Base-by-base conservation (phyloP, 2,329 filamentous ascomycete species). In the Orbilia oligospora region DNA sequence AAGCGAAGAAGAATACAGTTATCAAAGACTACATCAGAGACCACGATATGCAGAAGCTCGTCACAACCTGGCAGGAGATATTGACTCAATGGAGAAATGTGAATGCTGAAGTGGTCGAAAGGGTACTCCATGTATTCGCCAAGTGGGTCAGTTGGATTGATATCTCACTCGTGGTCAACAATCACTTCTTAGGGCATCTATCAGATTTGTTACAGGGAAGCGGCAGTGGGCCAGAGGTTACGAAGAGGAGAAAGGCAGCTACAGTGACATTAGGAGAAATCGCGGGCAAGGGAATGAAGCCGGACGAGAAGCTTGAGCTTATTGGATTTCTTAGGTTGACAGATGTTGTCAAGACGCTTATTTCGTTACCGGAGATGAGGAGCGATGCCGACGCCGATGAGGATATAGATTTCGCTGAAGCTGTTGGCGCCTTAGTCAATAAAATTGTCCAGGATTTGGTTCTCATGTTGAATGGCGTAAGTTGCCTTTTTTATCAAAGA, bases 61-160 rank as follows among this genome's bases (percentile, higher is more conserved):
- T 93, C 51, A 87, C 88, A 77, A 95, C 94, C 3, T 99, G 96
- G 96, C 93, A 96, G 84, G 92, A 97, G 83, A 91, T 99, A 53
- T 88, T 99, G 70, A 88, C 90, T 10, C 90, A 91, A 82, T 98
- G 94, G 88, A 87, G 88, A 81, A 88, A 89, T 83, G 87, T 90
- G 72, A 89, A 92, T 81, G 91, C 94, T 83, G 84, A 86, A 49
- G 88, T 98, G 73, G 88, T 97, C 51, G 94, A 97, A 84, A 91
- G 97, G 88, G 94, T 93, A 82, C 88, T 99, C 67, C 93, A 92
- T 85, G 92, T 94, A n/a, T 90, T 99, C 81, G 94, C 93, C 44
- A 96, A 95, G 84, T 99, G 96, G 95, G 94, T 97, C 78, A 97
- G 94, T 88, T 99, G 96, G 96, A 97, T 97, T 83, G 96, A 98